phyloP scores from a whole-genome alignment of 306 rosid species.

The Prunus campanulata region DNA sequence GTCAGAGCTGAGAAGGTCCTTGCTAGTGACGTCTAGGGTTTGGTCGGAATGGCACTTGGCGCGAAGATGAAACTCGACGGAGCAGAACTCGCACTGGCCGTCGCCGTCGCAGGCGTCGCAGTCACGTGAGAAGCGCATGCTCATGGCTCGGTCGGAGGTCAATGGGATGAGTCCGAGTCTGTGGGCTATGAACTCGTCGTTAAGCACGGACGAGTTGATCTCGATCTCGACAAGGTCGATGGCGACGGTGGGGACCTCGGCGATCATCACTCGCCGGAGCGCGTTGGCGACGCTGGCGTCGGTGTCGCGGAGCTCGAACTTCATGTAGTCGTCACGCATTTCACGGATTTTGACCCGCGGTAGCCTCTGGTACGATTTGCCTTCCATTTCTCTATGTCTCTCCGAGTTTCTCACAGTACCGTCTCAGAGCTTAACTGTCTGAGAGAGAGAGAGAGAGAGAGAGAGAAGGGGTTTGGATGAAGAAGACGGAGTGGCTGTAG shows the following conservation, averaged over 20 bases:
- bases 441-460: too few relatives aligned
- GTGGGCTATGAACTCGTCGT: slow-evolving; percentile 95
- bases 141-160: slow-evolving; percentile 86
- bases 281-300: slow-evolving; percentile 91
- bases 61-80: slow-evolving; percentile 91
- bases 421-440: too few relatives aligned
- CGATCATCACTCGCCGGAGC: slow-evolving; percentile 93
- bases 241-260: slow-evolving; percentile 92
- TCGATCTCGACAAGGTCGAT: slow-evolving; percentile 93
- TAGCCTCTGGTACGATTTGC: slow-evolving; percentile 72
- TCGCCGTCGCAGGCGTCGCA: slow-evolving; percentile 98
- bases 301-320: slow-evolving; percentile 89
- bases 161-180: slow-evolving; percentile 90
- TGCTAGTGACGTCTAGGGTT: slow-evolving; percentile 85
- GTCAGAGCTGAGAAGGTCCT: slow-evolving; percentile 80
- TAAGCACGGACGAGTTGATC: slow-evolving; percentile 90
- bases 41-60: slow-evolving; percentile 71
- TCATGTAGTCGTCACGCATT: slow-evolving; percentile 62
- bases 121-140: slow-evolving; percentile 99
- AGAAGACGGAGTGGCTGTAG: background rate
- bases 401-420: too few relatives aligned
- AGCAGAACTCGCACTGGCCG: slow-evolving; percentile 96
- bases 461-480: background rate
- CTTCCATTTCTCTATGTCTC: slow-evolving; percentile 42
- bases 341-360: slow-evolving; percentile 87